Conservation (phyloP, 2,329 filamentous ascomycete species). For the Ceratocystis alfenasii region DNA sequence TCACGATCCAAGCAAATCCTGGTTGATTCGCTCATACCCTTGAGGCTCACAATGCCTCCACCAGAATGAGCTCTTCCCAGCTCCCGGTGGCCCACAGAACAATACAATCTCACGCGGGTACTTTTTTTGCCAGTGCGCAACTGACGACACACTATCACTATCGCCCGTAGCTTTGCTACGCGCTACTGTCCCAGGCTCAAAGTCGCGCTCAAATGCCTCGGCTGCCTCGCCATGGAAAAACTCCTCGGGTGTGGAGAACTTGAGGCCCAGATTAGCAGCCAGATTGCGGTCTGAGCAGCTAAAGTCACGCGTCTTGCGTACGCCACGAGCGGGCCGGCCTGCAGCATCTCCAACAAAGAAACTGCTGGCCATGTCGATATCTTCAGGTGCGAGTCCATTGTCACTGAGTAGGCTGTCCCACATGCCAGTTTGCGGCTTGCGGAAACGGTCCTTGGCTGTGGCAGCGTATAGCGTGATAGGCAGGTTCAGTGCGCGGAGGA, state of each 20-base stretch:
- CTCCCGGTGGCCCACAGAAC: slow-evolving; percentile 77
- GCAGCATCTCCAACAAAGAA: slow-evolving; percentile 86
- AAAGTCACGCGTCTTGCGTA: slow-evolving; percentile 42
- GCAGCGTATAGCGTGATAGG: slow-evolving; percentile 77
- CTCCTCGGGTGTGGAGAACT: slow-evolving; percentile 80
- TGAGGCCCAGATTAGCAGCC: slow-evolving; percentile 69
- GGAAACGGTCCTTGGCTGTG: slow-evolving; percentile 65
- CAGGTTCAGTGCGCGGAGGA: slow-evolving; percentile 61
- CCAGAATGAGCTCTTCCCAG: slow-evolving; percentile 88
- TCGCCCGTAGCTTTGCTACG: slow-evolving; percentile 24
- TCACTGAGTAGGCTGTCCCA: slow-evolving; percentile 56
- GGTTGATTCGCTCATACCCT: slow-evolving; percentile 76
- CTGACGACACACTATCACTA: slow-evolving; percentile 27
- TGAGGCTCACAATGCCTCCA: slow-evolving; percentile 64
- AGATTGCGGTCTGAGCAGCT: slow-evolving; percentile 64
- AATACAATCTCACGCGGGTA: slow-evolving; percentile 64
- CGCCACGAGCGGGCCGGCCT: slow-evolving; percentile 39
- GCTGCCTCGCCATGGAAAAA: slow-evolving; percentile 64
- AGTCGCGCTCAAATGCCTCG: slow-evolving; percentile 54
- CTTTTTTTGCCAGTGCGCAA: slow-evolving; percentile 41
- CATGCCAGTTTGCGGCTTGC: slow-evolving; percentile 83
- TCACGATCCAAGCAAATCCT: slow-evolving; percentile 67
- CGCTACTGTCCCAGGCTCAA: slow-evolving; percentile 54
- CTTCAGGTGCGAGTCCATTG: slow-evolving; percentile 43
- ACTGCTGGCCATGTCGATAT: slow-evolving; percentile 57